These are phyloP conservation scores for Schoenoplectus triqueter DNA, from an alignment of 202 grass and related monocot species.

Conservation along the genomic window DNA sequence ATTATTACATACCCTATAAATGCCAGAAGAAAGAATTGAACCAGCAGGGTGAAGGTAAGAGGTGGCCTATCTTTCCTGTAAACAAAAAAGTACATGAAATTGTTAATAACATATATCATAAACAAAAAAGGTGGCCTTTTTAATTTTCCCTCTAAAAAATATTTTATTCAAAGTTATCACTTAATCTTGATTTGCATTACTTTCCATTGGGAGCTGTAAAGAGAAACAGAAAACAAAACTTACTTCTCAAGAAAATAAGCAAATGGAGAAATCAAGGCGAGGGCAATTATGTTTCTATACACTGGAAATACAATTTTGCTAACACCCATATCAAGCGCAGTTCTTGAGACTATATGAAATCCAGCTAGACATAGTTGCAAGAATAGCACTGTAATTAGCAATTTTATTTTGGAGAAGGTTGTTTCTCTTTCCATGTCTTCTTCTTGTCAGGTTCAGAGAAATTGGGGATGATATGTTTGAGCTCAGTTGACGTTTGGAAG, in stretches of 20 bases:
- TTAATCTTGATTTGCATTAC: no score
- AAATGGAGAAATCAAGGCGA: conserved; percentile 58
- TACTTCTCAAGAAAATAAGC: conserved; percentile 78
- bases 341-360: conserved; percentile 67
- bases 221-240: background rate
- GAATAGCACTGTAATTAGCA: conserved; percentile 46
- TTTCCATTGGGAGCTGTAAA: no score
- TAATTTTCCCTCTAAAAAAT: no score
- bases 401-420: conserved; percentile 56
- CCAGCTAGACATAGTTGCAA: conserved; percentile 70
- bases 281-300: conserved; percentile 66
- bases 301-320: conserved; percentile 72
- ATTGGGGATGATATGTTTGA: background rate
- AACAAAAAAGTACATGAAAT: conserved; percentile 19
- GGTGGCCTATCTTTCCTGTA: conserved; percentile 62
- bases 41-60: conserved; percentile 59
- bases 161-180: no score
- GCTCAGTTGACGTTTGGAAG: conserved; percentile 8
- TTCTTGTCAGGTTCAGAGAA: conserved; percentile 15
- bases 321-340: conserved; percentile 69
- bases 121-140: no score
- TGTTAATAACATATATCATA: background rate
- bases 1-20: conserved; percentile 51
- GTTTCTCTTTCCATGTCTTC: conserved; percentile 45
- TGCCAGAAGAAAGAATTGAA: conserved; percentile 68